Evolutionary conservation across 495 filamentous ascomycete species (phyloP), one percentile per base, ranked within the genome.

Genomic region (Pseudevernia furfuracea): DNA sequence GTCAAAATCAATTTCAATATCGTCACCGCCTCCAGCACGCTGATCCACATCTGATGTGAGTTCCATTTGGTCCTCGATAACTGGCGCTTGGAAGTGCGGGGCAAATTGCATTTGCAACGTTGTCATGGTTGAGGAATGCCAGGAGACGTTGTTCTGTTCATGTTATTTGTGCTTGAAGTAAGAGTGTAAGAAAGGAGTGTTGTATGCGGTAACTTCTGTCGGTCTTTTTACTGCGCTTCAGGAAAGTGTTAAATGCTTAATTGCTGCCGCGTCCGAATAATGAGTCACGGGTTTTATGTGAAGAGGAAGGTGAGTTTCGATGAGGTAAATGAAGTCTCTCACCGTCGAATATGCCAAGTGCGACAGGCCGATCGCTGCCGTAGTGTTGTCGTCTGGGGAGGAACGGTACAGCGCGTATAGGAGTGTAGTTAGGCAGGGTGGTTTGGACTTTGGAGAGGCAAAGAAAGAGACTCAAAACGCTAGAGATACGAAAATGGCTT

Each of bases 1-100:
- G 70, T 92, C 88, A 67, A 91, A 78, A 67, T 91, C 87, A 67
- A 91, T 88, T 62, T 91, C 89, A 61, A 89, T 87, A 66, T 89
- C 86, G 70, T 90, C 86, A 49, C 78, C 82, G 48, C 76, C 69
- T 46, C 63, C 70, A 59, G 73, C 41, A 43, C 71, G 71, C 36
- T 53, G 62, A 58, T 69, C 70, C 14, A 60, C 37, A 25, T 71
- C 71, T 49, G 79, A 79, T 23, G 75, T 79, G 73, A 83, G 78
- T 63, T 82, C 82, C 83, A 87, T 86, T 57, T 73, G 75, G 59
- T 80, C 77, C 56, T 79, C 77, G 36, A 71, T 61, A 28, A 62
- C 38, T 66, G 64, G 58, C 30, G 39, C n/a, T 46, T 43, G 43
- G n/a, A 63, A 28, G 21, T 49, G 34, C 19, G 60, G 46, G 23